phyloP scores from a whole-genome alignment of 2,329 filamentous ascomycete genomes.

The Neonectria faginata region DNA sequence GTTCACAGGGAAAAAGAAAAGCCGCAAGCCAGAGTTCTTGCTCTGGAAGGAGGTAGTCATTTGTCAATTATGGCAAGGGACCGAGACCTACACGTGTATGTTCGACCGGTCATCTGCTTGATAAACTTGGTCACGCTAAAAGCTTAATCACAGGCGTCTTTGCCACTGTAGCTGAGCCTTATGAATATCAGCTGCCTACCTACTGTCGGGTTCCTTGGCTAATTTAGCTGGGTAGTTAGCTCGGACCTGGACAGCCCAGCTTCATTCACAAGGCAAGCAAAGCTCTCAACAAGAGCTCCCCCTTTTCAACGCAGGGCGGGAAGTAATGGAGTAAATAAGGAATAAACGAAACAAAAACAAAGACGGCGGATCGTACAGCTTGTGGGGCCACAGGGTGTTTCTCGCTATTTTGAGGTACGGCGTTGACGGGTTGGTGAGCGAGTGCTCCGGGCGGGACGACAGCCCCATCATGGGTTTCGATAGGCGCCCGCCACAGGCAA shows the following conservation, averaged over 20 bases:
- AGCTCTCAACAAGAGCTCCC: not conserved
- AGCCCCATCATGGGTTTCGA: conserved; percentile 4
- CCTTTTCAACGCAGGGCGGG: not conserved
- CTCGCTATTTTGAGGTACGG: conserved; percentile 5
- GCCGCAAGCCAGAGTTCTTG: not conserved
- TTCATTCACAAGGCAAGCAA: not conserved
- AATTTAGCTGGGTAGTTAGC: not conserved
- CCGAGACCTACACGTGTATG: not conserved
- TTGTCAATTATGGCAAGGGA: conserved; percentile 1
- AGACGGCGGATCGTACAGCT: not conserved
- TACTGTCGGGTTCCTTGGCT: too few relatives aligned
- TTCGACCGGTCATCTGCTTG: too few relatives aligned
- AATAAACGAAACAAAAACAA: not conserved
- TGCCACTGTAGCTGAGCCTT: not conserved
- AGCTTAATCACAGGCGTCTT: not conserved
- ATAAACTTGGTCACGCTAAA: conserved; percentile 1
- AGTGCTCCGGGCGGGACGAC: not conserved
- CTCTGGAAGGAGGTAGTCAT: not conserved
- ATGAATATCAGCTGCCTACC: not conserved
- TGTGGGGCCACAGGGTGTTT: not conserved
- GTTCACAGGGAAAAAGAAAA: not conserved
- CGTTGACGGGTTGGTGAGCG: conserved; percentile 2
- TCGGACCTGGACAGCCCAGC: not conserved
- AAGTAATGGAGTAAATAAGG: too few relatives aligned
- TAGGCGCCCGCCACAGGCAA: conserved; percentile 1